A percentile compares a stretch with the other conserved stretches of the same genome.
phyloP scores from a whole-genome alignment of 192 early-diverging fungal genomes.

The Backusella psychrophila region DNA sequence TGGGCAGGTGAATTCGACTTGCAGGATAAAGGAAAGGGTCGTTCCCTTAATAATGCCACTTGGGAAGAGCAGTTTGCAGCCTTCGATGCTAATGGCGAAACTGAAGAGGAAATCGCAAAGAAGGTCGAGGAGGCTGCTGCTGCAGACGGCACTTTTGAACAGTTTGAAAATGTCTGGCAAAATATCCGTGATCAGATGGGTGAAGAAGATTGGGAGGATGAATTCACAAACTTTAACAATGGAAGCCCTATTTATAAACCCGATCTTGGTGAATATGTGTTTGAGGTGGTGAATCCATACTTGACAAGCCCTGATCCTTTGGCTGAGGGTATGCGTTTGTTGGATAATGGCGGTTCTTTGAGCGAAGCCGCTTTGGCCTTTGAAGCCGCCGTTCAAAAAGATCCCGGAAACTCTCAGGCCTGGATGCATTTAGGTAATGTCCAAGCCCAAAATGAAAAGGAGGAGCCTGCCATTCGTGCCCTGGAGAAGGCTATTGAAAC shows the following conservation, averaged over 20 bases:
- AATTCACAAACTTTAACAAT: conserved; percentile 47
- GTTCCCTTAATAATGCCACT: conserved; percentile 38
- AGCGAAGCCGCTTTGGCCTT: conserved; percentile 89
- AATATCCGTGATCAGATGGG: conserved; percentile 24
- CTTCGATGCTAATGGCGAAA: conserved; percentile 31
- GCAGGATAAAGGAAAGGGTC: conserved; percentile 55
- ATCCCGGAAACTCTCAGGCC: conserved; percentile 71
- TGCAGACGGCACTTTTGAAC: conserved; percentile 36
- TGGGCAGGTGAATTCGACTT: conserved; percentile 77
- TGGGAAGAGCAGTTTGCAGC: conserved; percentile 65
- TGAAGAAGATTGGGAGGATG: conserved; percentile 45
- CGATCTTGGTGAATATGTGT: conserved; percentile 76
- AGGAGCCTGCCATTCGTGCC: conserved; percentile 90
- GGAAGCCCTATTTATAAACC: conserved; percentile 49
- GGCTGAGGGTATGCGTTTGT: conserved; percentile 52
- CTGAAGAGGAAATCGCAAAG: conserved; percentile 33
- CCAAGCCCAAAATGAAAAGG: conserved; percentile 99
- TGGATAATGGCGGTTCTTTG: conserved; percentile 59
- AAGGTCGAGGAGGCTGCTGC: conserved; percentile 38
- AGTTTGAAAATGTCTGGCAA: conserved; percentile 54
- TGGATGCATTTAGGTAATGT: conserved; percentile 91
- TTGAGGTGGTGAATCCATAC: conserved; percentile 80
- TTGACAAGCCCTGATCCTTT: conserved; percentile 57
- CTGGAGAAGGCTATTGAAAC: conserved; percentile 78
- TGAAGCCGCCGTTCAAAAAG: conserved; percentile 84